These are phyloP conservation scores for Coix lacrymajobi DNA, from an alignment of 176 grass and related monocot genomes.

Conservation along the genomic window DNA sequence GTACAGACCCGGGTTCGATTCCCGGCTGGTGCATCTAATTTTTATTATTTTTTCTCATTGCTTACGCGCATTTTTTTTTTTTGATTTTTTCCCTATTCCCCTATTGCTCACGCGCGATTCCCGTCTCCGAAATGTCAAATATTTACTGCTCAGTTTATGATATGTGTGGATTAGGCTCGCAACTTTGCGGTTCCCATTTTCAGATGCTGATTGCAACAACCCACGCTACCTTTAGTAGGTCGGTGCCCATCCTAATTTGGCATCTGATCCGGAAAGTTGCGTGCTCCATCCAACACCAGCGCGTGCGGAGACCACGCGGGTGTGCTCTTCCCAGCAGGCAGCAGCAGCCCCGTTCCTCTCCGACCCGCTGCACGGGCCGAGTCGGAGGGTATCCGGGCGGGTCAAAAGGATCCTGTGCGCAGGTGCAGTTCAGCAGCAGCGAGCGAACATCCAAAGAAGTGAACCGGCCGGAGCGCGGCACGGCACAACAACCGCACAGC, in stretches of 20 bases:
- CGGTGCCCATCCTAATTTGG: neutral
- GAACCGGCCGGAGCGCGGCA: neutral
- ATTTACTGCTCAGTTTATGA: neutral
- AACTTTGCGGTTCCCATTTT: neutral
- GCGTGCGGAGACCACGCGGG: neutral
- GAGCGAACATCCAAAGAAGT: neutral
- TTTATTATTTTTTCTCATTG: no score
- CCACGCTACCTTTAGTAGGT: neutral
- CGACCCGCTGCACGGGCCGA: no score
- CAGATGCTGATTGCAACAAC: neutral
- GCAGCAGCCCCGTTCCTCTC: no score
- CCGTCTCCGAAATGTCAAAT: neutral
- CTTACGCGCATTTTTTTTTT: no score
- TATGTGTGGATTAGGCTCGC: neutral
- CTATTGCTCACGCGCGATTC: no score
- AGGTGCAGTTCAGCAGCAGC: neutral
- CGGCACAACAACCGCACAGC: neutral
- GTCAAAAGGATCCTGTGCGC: constrained; percentile 9
- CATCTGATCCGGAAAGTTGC: neutral
- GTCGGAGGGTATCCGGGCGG: neutral
- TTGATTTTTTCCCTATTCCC: no score
- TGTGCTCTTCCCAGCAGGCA: neutral
- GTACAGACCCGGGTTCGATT: constrained; percentile 73
- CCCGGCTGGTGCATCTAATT: constrained; percentile 35
- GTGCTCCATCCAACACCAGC: neutral